These are phyloP conservation scores for Astrephomene gubernaculifera DNA, from an alignment of 139 green algal species.

Conservation along the genomic window DNA sequence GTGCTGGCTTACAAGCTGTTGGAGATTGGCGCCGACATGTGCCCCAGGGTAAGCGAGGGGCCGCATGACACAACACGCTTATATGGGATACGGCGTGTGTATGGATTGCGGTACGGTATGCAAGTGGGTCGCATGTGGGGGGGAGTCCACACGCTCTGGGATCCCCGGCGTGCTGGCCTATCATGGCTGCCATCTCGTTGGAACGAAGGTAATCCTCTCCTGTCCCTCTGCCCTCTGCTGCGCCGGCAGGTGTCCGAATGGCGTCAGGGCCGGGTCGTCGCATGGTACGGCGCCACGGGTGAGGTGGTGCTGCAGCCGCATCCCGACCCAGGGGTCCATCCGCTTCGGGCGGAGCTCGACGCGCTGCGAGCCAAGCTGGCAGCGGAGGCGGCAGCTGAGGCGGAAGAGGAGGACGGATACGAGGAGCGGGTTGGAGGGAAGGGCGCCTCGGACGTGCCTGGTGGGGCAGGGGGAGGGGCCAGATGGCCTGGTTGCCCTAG, in stretches of 20 bases:
- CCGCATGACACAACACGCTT: too few species aligned
- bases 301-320: conserved; percentile 11
- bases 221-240: neutral
- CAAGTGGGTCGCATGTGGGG: too few species aligned
- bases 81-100: too few species aligned
- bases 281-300: neutral
- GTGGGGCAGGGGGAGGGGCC: too few species aligned
- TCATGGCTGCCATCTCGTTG: too few species aligned
- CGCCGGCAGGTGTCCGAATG: conserved; percentile 2
- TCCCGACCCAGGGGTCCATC: conserved; percentile 20
- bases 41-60: conserved; percentile 21
- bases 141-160: too few species aligned
- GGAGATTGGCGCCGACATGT: conserved; percentile 28
- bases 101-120: too few species aligned
- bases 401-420: neutral
- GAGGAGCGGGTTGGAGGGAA: too few species aligned
- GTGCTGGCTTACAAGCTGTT: conserved; percentile 40
- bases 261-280: conserved; percentile 3
- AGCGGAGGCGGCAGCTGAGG: conserved; percentile 15
- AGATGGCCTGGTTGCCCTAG: too few species aligned
- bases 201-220: too few species aligned
- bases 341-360: neutral
- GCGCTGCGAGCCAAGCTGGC: neutral
- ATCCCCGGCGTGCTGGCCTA: too few species aligned
- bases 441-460: too few species aligned